These are phyloP conservation scores for Dendrocalamus latiflorus DNA, from an alignment of 202 grass and related monocot species.

Conservation along the genomic window DNA sequence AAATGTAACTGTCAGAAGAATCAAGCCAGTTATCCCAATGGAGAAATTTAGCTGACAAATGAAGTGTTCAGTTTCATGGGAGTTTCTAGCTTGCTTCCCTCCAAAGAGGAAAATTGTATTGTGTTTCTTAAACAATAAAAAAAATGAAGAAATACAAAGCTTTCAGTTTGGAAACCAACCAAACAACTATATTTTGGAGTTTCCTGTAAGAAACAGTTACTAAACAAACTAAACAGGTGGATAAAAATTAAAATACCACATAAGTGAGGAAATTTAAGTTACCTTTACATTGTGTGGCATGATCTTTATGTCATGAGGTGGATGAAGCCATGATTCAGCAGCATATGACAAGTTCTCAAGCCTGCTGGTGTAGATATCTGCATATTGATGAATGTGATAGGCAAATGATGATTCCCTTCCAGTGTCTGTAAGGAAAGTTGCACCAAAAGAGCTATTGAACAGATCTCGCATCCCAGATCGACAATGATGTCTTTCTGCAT, in stretches of 20 bases:
- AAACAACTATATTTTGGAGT: not conserved
- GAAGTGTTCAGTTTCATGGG: constrained; percentile 1
- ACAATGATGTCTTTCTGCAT: constrained; percentile 70
- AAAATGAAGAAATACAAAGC: not conserved
- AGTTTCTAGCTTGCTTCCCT: not conserved
- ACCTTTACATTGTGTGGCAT: constrained; percentile 99
- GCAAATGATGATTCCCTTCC: constrained; percentile 92
- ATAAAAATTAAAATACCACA: not conserved
- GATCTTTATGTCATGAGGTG: constrained; percentile 96
- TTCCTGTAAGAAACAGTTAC: not conserved
- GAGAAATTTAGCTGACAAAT: not conserved
- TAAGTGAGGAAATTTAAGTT: not conserved
- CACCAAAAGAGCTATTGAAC: constrained; percentile 79
- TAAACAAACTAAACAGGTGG: not conserved
- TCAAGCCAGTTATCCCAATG: not conserved
- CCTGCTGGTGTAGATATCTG: constrained; percentile 92
- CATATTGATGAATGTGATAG: constrained; percentile 98
- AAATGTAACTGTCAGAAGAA: not conserved
- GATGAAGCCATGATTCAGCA: constrained; percentile 88
- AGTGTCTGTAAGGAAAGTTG: constrained; percentile 94
- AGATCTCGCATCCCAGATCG: constrained; percentile 63
- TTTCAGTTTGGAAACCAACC: not conserved
- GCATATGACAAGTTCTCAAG: constrained; percentile 75
- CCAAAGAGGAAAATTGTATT: not conserved
- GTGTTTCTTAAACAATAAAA: not conserved